Percentiles rank a stretch among this genome's conserved stretches.
These are phyloP conservation scores for Termitomyces sp. DNA, from an alignment of 768 basidiomycete genomes.

Conservation along the genomic window DNA sequence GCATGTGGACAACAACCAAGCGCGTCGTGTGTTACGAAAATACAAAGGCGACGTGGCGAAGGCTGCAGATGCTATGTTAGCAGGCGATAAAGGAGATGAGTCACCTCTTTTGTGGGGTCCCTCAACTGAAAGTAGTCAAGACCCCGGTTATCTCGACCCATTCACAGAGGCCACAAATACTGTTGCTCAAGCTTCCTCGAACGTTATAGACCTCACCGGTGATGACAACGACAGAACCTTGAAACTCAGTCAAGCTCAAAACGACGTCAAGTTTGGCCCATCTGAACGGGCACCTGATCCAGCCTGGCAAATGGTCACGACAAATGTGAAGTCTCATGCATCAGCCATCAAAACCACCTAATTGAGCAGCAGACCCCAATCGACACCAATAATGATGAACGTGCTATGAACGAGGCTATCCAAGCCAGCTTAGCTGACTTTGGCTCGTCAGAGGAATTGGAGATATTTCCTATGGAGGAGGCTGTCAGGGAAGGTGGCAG, in stretches of 20 bases:
- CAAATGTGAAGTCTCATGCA: conserved; percentile 44
- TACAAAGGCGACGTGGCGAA: conserved; percentile 56
- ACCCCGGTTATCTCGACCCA: conserved; percentile 15
- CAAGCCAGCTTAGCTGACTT: conserved; percentile 65
- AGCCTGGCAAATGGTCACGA: conserved; percentile 67
- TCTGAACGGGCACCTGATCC: conserved; percentile 61
- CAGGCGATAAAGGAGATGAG: conserved; percentile 43
- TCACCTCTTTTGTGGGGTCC: conserved; percentile 17
- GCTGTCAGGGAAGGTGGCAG: conserved; percentile 53
- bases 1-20: conserved; percentile 37
- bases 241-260: conserved; percentile 46
- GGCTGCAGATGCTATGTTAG: conserved; percentile 50
- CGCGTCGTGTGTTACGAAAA: conserved; percentile 55
- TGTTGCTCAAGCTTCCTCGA: conserved; percentile 17
- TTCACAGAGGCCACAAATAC: conserved; percentile 6
- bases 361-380: conserved; percentile 26
- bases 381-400: conserved; percentile 49
- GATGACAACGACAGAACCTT: conserved; percentile 58
- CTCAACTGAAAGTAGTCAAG: conserved; percentile 19
- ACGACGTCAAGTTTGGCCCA: conserved; percentile 48
- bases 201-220: conserved; percentile 58
- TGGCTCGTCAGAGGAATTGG: conserved; percentile 41
- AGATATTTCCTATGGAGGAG: conserved; percentile 49
- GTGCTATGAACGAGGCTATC: conserved; percentile 65
- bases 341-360: neutral